These are phyloP conservation scores for Sarocladium oryzae DNA, from an alignment of 2,329 filamentous ascomycete genomes.

Conservation along the genomic window DNA sequence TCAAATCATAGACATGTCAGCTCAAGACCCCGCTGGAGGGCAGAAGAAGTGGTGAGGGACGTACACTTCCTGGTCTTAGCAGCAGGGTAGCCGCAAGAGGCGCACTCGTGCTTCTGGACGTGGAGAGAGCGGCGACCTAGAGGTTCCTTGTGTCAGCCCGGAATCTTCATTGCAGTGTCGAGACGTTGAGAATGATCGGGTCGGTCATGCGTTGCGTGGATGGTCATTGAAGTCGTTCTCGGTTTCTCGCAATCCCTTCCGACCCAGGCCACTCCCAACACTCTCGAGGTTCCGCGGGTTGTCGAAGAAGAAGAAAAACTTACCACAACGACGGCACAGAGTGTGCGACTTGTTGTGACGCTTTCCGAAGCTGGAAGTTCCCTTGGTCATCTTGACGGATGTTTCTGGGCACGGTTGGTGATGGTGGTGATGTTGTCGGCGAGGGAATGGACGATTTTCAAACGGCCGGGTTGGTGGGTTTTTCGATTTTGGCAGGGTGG, in stretches of 20 bases:
- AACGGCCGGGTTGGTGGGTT: background rate
- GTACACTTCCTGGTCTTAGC: conserved; percentile 99
- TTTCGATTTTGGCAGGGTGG: background rate
- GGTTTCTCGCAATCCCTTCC: background rate
- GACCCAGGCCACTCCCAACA: background rate
- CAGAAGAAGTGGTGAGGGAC: too few relatives aligned
- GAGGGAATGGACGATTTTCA: background rate
- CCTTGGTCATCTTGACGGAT: conserved; percentile 15
- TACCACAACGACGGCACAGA: conserved; percentile 96
- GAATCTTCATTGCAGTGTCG: conserved; percentile 18
- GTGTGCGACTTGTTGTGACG: conserved; percentile 98
- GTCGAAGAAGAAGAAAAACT: conserved; percentile 35
- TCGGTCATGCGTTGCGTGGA: background rate
- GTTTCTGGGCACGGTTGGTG: background rate
- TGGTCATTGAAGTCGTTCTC: background rate
- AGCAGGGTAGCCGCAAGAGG: conserved; percentile 90
- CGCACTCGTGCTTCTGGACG: conserved; percentile 99
- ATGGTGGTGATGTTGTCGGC: background rate
- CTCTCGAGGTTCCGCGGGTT: too few relatives aligned
- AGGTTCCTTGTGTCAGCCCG: too few relatives aligned
- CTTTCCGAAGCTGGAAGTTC: conserved; percentile 52
- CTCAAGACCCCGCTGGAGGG: background rate
- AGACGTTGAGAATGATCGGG: background rate
- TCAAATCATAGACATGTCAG: conserved; percentile 12
- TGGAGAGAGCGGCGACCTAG: conserved; percentile 92